These are phyloP conservation scores for Bothriochloa decipiens DNA, from an alignment of 176 grass and related monocot genomes.

Conservation along the genomic window DNA sequence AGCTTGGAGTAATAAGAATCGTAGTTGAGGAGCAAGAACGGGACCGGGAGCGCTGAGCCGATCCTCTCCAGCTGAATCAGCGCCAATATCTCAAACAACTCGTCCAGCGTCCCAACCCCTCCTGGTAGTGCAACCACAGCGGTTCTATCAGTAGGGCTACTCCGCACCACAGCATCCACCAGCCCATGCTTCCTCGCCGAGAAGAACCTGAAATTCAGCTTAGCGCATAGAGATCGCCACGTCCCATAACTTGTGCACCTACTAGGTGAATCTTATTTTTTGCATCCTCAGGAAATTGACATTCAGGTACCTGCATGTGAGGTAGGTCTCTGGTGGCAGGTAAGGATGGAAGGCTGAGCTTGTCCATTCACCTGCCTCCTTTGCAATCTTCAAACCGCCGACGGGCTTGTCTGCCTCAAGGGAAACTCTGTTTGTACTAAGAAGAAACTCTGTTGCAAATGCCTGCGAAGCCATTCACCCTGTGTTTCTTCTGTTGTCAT, in stretches of 20 bases:
- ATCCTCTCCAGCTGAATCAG: conserved; percentile 87
- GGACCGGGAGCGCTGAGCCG: conserved; percentile 58
- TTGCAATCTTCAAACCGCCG: conserved; percentile 80
- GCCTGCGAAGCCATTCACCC: too few species aligned
- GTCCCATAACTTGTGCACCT: not conserved
- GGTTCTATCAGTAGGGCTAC: conserved; percentile 51
- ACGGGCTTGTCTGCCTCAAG: conserved; percentile 64
- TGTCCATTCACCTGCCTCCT: conserved; percentile 84
- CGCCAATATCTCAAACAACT: conserved; percentile 75
- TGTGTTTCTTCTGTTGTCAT: too few species aligned
- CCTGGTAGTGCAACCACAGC: conserved; percentile 64
- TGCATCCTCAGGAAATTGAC: not conserved
- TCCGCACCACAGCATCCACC: conserved; percentile 76
- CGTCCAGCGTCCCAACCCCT: conserved; percentile 80
- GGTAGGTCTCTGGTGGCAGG: conserved; percentile 62
- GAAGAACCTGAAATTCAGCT: conserved; percentile 72
- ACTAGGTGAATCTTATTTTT: not conserved
- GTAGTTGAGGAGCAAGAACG: conserved; percentile 78
- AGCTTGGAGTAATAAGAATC: conserved; percentile 88
- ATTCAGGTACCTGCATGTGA: conserved; percentile 77
- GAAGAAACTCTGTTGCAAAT: too few species aligned
- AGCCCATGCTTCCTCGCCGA: conserved; percentile 88
- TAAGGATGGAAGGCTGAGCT: conserved; percentile 77
- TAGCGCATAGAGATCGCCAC: not conserved
- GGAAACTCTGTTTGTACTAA: too few species aligned